phyloP scores from a whole-genome alignment of 176 grass and related monocot species.

The Aegilops longissima region DNA sequence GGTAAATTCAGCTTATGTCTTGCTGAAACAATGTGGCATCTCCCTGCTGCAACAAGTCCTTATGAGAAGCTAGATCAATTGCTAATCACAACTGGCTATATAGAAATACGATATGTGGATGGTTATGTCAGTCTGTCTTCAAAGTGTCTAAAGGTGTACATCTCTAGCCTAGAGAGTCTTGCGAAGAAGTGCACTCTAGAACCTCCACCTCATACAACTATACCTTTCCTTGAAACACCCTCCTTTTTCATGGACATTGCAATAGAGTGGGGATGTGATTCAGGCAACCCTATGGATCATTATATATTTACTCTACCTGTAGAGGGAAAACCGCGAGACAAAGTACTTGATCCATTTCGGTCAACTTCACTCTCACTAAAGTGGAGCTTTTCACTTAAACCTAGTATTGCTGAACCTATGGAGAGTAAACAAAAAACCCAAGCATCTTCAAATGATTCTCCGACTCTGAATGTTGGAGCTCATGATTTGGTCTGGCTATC shows the following conservation, averaged over 20 bases:
- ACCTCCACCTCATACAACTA: slow-evolving; percentile 50
- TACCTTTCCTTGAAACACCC: slow-evolving; percentile 77
- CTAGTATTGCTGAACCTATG: slow-evolving; percentile 32
- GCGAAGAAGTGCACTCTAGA: slow-evolving; percentile 75
- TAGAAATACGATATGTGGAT: slow-evolving; percentile 90
- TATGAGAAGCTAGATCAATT: slow-evolving; percentile 82
- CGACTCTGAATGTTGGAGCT: slow-evolving; percentile 68
- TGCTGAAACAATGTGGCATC: slow-evolving; percentile 65
- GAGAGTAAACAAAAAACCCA: slow-evolving; percentile 39
- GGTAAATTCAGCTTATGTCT: slow-evolving; percentile 75
- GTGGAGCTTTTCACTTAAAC: slow-evolving; percentile 93
- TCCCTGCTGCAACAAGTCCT: slow-evolving; percentile 74
- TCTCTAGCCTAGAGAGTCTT: slow-evolving; percentile 71
- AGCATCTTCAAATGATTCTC: slow-evolving; percentile 41
- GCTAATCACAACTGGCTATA: slow-evolving; percentile 57
- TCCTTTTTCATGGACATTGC: slow-evolving; percentile 76
- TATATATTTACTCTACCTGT: slow-evolving; percentile 82
- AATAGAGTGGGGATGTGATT: slow-evolving; percentile 97
- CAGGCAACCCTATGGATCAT: slow-evolving; percentile 85
- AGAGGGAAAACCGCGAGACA: slow-evolving; percentile 77
- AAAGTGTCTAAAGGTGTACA: slow-evolving; percentile 58
- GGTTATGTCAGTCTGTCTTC: slow-evolving; percentile 73
- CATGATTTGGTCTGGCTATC: slow-evolving; percentile 86
- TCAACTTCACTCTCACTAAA: slow-evolving; percentile 90
- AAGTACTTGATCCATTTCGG: slow-evolving; percentile 86